phyloP scores from a whole-genome alignment of 2,329 filamentous ascomycete genomes.

The Penicillium concentricum region DNA sequence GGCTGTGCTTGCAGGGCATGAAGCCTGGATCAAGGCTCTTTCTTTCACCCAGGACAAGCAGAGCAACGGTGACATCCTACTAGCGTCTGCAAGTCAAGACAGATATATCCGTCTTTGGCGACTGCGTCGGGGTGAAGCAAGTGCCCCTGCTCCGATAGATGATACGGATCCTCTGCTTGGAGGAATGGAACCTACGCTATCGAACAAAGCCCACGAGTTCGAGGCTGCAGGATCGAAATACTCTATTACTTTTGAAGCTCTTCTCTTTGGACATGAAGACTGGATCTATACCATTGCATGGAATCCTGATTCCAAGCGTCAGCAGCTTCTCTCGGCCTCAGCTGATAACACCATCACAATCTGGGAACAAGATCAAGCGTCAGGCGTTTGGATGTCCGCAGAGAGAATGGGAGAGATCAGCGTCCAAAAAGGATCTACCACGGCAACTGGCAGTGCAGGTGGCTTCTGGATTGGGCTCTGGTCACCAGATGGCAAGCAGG shows the following conservation, averaged over 20 bases:
- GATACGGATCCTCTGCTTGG: slow-evolving; percentile 39
- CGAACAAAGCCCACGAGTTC: slow-evolving; percentile 85
- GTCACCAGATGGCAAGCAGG: slow-evolving; percentile 72
- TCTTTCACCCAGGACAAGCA: slow-evolving; percentile 68
- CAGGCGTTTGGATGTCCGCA: slow-evolving; percentile 87
- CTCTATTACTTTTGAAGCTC: slow-evolving; percentile 86
- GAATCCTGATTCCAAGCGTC: slow-evolving; percentile 56
- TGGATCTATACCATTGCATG: slow-evolving; percentile 93
- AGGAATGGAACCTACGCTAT: slow-evolving; percentile 65
- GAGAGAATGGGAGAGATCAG: slow-evolving; percentile 90
- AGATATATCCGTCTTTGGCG: slow-evolving; percentile 96
- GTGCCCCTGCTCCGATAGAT: slow-evolving; percentile 49
- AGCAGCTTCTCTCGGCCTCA: slow-evolving; percentile 82
- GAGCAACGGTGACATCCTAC: slow-evolving; percentile 64
- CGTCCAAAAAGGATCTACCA: slow-evolving; percentile 90
- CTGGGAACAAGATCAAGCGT: slow-evolving; percentile 80
- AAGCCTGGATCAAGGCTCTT: slow-evolving; percentile 89
- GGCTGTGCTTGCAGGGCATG: slow-evolving; percentile 81
- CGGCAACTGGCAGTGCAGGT: slow-evolving; percentile 90
- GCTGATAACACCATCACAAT: slow-evolving; percentile 93
- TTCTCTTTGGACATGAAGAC: slow-evolving; percentile 92
- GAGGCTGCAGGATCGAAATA: slow-evolving; percentile 62
- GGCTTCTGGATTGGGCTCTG: slow-evolving; percentile 96
- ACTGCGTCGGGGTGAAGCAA: slow-evolving; percentile 66
- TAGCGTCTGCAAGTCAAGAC: slow-evolving; percentile 94